phyloP scores from a whole-genome alignment of 2,329 filamentous ascomycete genomes.

The Hypocrella siamensis region DNA sequence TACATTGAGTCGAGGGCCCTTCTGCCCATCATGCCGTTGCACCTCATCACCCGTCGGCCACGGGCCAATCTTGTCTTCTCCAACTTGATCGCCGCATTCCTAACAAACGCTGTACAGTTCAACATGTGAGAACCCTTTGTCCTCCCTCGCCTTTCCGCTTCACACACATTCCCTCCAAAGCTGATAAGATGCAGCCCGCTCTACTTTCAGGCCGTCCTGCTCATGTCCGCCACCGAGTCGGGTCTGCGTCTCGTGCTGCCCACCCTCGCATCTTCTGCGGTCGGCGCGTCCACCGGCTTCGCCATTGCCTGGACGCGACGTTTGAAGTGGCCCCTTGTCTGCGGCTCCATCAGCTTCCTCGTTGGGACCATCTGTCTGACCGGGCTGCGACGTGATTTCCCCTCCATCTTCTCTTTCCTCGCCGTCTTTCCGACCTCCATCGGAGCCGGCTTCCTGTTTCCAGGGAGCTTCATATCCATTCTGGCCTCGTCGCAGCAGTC shows the following conservation, averaged over 20 bases:
- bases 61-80: slow-evolving; percentile 41
- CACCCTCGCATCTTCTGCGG: slow-evolving; percentile 36
- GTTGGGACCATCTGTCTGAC: slow-evolving; percentile 34
- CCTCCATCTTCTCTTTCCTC: slow-evolving; percentile 35
- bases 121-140: slow-evolving; percentile 31
- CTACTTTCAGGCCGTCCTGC: slow-evolving; percentile 62
- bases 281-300: slow-evolving; percentile 44
- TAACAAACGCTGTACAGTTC: slow-evolving; percentile 41
- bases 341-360: slow-evolving; percentile 32
- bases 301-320: slow-evolving; percentile 43
- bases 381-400: slow-evolving; percentile 32
- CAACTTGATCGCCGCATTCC: slow-evolving; percentile 34
- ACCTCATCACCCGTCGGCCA: slow-evolving; percentile 31
- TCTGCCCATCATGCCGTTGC: slow-evolving; percentile 45
- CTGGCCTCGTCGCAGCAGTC: slow-evolving; percentile 41
- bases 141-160: neutral
- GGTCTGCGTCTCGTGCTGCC: slow-evolving; percentile 57
- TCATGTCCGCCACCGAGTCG: slow-evolving; percentile 52
- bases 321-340: slow-evolving; percentile 41
- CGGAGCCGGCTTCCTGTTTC: slow-evolving; percentile 50
- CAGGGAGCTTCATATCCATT: slow-evolving; percentile 46
- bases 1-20: slow-evolving; percentile 32
- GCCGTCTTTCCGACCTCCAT: slow-evolving; percentile 39
- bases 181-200: slow-evolving; percentile 35
- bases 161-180: neutral